Conservation (phyloP, 306 rosid species). For the Lagenaria siceraria region DNA sequence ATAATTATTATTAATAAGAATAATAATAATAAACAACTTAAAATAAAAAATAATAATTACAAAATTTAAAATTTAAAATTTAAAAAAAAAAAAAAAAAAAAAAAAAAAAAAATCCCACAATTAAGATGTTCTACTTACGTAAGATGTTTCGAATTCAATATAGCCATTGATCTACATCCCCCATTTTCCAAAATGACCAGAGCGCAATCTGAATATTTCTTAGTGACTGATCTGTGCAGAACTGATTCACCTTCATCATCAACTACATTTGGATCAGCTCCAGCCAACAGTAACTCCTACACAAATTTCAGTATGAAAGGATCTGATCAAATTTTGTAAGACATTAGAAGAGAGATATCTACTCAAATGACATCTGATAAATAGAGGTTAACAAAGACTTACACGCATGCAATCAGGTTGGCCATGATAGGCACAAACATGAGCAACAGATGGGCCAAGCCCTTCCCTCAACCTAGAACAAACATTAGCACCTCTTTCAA, state of each 20-base stretch:
- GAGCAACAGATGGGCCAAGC: conserved; percentile 89
- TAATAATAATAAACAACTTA: too few species aligned
- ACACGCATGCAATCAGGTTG: conserved; percentile 99
- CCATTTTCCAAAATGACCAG: conserved; percentile 89
- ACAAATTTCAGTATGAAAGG: conserved; percentile 14
- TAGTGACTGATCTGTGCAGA: conserved; percentile 81
- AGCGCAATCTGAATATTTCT: conserved; percentile 93
- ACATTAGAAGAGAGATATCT: neutral
- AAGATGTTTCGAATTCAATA: conserved; percentile 60
- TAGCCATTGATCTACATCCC: conserved; percentile 84
- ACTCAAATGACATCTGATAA: neutral
- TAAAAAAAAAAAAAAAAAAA: neutral
- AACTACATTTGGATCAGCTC: conserved; percentile 91
- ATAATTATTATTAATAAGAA: too few species aligned
- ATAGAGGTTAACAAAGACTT: conserved; percentile 29
- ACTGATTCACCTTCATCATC: conserved; percentile 99
- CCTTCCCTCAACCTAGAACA: conserved; percentile 82
- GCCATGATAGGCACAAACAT: conserved; percentile 95
- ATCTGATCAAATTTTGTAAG: conserved; percentile 14
- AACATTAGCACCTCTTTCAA: conserved; percentile 77
- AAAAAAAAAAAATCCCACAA: neutral
- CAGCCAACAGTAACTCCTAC: conserved; percentile 87
- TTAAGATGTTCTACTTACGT: conserved; percentile 46
- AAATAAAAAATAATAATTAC: too few species aligned
- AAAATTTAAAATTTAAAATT: too few species aligned